These are phyloP conservation scores for Mrakia hoshinonis DNA, from an alignment of 768 basidiomycete species.

Conservation along the genomic window DNA sequence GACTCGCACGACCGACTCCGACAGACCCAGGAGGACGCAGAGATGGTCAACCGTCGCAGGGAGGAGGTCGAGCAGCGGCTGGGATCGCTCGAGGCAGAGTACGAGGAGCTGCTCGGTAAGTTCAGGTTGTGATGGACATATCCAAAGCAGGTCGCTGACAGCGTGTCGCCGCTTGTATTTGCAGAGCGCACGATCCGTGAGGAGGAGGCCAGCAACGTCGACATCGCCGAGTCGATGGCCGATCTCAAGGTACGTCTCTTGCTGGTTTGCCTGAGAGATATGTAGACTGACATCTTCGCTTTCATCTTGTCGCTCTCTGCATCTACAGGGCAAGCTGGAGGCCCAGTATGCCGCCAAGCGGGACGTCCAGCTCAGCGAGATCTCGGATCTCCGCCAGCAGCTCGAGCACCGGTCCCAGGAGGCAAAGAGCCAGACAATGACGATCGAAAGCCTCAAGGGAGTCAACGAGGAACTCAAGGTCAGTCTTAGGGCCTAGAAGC, in stretches of 20 bases:
- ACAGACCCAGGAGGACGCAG: conserved; percentile 85
- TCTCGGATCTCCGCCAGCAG: conserved; percentile 77
- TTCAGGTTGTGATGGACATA: conserved; percentile 16
- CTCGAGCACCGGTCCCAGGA: conserved; percentile 76
- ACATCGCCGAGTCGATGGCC: conserved; percentile 70
- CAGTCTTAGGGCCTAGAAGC: no score
- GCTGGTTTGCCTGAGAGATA: conserved; percentile 26
- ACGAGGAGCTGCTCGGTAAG: conserved; percentile 89
- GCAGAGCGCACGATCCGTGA: conserved; percentile 85
- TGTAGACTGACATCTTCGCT: no score
- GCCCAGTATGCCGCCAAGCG: conserved; percentile 86
- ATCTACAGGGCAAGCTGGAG: conserved; percentile 77
- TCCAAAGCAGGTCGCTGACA: not conserved
- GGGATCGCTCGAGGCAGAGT: conserved; percentile 75
- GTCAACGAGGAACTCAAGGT: conserved; percentile 99
- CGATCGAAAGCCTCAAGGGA: conserved; percentile 85
- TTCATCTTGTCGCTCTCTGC: not conserved
- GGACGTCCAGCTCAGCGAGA: conserved; percentile 77
- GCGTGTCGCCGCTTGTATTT: not conserved
- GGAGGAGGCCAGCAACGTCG: conserved; percentile 74
- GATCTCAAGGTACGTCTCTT: conserved; percentile 69
- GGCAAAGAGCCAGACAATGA: conserved; percentile 69
- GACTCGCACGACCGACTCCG: conserved; percentile 84
- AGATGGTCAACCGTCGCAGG: conserved; percentile 66
- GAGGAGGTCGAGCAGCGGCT: conserved; percentile 83